Conservation (phyloP, 129 eudicot species). For the Mikania micrantha region DNA sequence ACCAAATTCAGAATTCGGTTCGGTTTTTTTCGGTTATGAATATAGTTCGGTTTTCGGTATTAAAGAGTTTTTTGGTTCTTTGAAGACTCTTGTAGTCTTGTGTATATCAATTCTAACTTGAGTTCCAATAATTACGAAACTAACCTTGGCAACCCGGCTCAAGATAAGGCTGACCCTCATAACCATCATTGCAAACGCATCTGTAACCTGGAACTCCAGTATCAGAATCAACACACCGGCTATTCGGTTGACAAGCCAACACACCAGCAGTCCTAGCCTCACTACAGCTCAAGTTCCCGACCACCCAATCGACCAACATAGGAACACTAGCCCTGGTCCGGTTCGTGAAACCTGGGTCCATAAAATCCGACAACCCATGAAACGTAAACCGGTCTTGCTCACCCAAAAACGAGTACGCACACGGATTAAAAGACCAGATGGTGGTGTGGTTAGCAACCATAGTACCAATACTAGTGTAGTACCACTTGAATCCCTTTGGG, state of each 20-base stretch:
- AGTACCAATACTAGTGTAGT: background rate
- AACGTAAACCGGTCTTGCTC: slow-evolving; percentile 34
- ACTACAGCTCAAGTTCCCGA: slow-evolving; percentile 44
- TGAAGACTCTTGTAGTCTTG: too few relatives aligned
- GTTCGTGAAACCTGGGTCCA: slow-evolving; percentile 24
- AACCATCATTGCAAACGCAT: slow-evolving; percentile 40
- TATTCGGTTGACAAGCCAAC: slow-evolving; percentile 34
- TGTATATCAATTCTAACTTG: too few relatives aligned
- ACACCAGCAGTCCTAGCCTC: slow-evolving; percentile 17
- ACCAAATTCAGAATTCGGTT: too few relatives aligned
- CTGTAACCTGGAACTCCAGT: slow-evolving; percentile 36
- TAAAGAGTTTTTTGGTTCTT: too few relatives aligned
- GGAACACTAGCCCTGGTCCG: slow-evolving; percentile 41
- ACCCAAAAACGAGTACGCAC: slow-evolving; percentile 57
- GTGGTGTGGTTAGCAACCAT: slow-evolving; percentile 28
- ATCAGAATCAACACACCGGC: slow-evolving; percentile 29
- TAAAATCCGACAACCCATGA: slow-evolving; percentile 41
- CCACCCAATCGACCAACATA: slow-evolving; percentile 61
- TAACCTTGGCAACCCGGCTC: slow-evolving; percentile 51
- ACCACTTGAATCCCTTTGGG: slow-evolving; percentile 34
- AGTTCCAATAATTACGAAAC: background rate
- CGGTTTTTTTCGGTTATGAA: too few relatives aligned
- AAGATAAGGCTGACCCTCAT: slow-evolving; percentile 51
- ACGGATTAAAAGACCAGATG: slow-evolving; percentile 37
- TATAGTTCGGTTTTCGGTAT: too few relatives aligned